Conservation (phyloP, 2,329 filamentous ascomycete species). For the Corinectria fuckeliana region DNA sequence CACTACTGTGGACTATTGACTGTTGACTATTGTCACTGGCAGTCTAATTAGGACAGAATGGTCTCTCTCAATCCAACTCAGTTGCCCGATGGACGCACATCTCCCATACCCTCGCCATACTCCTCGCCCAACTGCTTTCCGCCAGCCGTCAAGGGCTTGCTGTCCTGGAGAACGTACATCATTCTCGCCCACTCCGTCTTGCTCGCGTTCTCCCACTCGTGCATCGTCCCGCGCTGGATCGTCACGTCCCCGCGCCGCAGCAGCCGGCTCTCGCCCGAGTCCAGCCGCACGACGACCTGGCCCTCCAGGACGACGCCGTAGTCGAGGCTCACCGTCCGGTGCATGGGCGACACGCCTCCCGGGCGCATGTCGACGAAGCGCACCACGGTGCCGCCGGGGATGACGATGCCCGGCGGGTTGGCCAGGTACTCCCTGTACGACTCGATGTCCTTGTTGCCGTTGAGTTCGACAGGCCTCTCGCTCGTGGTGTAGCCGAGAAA, state of each 20-base stretch:
- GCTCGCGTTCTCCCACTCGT: constrained; percentile 58
- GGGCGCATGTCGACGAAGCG: constrained; percentile 58
- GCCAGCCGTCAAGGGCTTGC: constrained; percentile 19
- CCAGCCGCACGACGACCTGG: constrained; percentile 58
- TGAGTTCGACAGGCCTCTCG: constrained; percentile 18
- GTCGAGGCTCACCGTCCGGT: constrained; percentile 62
- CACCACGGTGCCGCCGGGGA: constrained; percentile 49
- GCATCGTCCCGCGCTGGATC: constrained; percentile 62
- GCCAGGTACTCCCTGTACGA: constrained; percentile 19
- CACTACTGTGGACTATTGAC: too few species aligned
- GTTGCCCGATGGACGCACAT: constrained; percentile 17
- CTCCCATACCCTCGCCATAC: constrained; percentile 18
- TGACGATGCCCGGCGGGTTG: constrained; percentile 33
- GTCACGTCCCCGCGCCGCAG: constrained; percentile 58
- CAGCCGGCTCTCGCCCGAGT: constrained; percentile 51
- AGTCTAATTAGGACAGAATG: not conserved
- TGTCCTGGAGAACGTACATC: constrained; percentile 46
- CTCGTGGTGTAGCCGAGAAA: constrained; percentile 28
- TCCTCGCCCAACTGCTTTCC: constrained; percentile 24
- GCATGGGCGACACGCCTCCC: constrained; percentile 28
- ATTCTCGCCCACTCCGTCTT: constrained; percentile 53
- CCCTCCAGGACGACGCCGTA: constrained; percentile 63
- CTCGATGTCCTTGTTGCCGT: constrained; percentile 21
- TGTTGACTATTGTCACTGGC: not conserved
- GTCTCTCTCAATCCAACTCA: not conserved